Conservation (phyloP, 2,329 filamentous ascomycete species). For the Mycosphaerella arachidis region DNA sequence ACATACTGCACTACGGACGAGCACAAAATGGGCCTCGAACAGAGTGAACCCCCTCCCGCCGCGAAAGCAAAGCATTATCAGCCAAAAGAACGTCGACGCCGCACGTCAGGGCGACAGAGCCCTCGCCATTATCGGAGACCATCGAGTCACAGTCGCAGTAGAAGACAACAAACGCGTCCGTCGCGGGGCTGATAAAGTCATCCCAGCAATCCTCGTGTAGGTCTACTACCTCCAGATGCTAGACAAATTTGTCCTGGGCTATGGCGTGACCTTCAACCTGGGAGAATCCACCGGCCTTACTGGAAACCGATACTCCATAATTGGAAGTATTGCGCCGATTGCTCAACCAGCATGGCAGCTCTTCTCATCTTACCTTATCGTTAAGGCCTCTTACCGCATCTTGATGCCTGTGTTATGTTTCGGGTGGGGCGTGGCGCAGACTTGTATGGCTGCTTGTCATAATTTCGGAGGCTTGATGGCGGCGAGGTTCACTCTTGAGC, state of each 20-base stretch:
- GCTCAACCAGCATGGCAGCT: conserved; percentile 58
- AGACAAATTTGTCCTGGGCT: conserved; percentile 52
- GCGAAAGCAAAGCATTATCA: conserved; percentile 11
- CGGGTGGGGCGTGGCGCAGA: conserved; percentile 56
- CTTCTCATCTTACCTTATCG: conserved; percentile 60
- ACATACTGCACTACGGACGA: background rate
- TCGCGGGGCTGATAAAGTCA: conserved; percentile 57
- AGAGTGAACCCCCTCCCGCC: conserved; percentile 7
- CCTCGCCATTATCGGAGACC: conserved; percentile 19
- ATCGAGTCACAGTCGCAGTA: conserved; percentile 34
- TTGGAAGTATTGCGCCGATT: conserved; percentile 47
- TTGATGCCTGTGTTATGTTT: conserved; percentile 60
- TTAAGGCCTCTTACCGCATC: conserved; percentile 60
- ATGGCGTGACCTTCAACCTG: conserved; percentile 47
- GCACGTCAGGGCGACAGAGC: conserved; percentile 21
- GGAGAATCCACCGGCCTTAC: conserved; percentile 42
- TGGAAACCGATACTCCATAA: conserved; percentile 48
- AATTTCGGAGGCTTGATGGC: conserved; percentile 58
- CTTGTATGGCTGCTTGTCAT: conserved; percentile 56
- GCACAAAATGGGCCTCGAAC: conserved; percentile 11
- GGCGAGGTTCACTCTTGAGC: conserved; percentile 60
- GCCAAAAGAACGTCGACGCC: conserved; percentile 3
- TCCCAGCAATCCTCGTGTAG: conserved; percentile 54
- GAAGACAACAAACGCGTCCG: conserved; percentile 53
- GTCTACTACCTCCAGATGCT: conserved; percentile 52